Evolutionary conservation across 1,284 basidiomycete species (phyloP).

Genomic region (Rhodotorula sp.): DNA sequence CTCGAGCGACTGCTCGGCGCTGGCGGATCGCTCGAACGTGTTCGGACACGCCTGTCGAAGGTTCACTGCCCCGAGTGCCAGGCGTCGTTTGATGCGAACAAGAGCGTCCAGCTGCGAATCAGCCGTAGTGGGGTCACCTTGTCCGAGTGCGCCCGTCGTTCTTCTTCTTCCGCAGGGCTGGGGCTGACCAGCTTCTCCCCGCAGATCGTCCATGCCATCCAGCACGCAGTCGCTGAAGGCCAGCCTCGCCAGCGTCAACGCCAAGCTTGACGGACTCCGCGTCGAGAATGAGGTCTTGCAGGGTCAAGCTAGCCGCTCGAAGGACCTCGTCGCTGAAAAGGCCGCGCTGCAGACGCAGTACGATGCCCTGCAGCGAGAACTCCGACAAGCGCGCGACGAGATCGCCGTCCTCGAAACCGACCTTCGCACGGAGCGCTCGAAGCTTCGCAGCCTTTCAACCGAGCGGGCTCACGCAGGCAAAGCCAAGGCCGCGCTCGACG

Average conservation of each 20-base stretch:
- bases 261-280: constrained; percentile 21
- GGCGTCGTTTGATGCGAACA: constrained; percentile 42
- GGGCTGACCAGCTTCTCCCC: not conserved
- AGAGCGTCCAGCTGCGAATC: constrained; percentile 33
- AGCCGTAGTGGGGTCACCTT: constrained; percentile 26
- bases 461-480: constrained; percentile 56
- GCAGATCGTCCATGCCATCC: not conserved
- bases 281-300: constrained; percentile 23
- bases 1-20: constrained; percentile 49
- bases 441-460: constrained; percentile 60
- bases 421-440: constrained; percentile 64
- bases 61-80: constrained; percentile 51
- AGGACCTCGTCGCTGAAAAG: constrained; percentile 27
- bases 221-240: constrained; percentile 26
- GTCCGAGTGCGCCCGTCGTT: constrained; percentile 10
- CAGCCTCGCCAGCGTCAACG: constrained; percentile 18
- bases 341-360: constrained; percentile 16
- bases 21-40: constrained; percentile 35
- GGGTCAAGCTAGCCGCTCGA: not conserved
- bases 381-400: constrained; percentile 62
- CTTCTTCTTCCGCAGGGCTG: too few species aligned
- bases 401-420: constrained; percentile 67
- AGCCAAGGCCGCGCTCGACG: constrained; percentile 20
- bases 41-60: constrained; percentile 29
- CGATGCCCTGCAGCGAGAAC: constrained; percentile 61